phyloP scores from a whole-genome alignment of 345 rosid species.

The Lenwebbia sp. region DNA sequence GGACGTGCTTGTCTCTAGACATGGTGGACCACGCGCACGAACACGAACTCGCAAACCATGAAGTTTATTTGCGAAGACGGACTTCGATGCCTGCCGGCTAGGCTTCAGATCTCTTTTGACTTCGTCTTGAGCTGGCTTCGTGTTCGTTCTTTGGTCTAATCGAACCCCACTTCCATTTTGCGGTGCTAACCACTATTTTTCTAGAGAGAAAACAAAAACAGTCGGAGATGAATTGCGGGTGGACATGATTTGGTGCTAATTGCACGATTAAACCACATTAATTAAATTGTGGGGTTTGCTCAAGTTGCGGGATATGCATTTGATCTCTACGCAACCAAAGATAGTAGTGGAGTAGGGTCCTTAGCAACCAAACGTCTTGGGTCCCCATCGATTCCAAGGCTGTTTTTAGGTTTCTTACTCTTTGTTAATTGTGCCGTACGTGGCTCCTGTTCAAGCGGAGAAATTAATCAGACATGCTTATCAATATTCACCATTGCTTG shows the following conservation, averaged over 20 bases:
- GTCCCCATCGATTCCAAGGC: not conserved
- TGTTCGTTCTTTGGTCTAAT: no score
- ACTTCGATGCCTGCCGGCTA: no score
- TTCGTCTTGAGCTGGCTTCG: no score
- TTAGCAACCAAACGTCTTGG: not conserved
- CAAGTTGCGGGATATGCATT: not conserved
- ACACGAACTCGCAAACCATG: no score
- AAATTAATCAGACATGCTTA: not conserved
- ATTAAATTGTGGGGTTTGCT: not conserved
- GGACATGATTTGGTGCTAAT: not conserved
- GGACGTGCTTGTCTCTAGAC: no score
- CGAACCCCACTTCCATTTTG: no score
- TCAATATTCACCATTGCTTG: not conserved
- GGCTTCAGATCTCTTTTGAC: no score
- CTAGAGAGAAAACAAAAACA: not conserved
- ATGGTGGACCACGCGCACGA: no score
- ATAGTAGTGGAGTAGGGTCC: not conserved
- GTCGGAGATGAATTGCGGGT: not conserved
- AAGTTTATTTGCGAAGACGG: no score
- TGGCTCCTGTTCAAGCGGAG: not conserved
- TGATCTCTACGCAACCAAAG: not conserved
- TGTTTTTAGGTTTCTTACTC: not conserved
- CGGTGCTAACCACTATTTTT: no score
- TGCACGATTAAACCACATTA: not conserved
- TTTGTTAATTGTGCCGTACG: not conserved